A percentile compares a stretch with the other conserved stretches of the same genome.
phyloP scores from a whole-genome alignment of 768 basidiomycete species.

The Mycena belliarum region DNA sequence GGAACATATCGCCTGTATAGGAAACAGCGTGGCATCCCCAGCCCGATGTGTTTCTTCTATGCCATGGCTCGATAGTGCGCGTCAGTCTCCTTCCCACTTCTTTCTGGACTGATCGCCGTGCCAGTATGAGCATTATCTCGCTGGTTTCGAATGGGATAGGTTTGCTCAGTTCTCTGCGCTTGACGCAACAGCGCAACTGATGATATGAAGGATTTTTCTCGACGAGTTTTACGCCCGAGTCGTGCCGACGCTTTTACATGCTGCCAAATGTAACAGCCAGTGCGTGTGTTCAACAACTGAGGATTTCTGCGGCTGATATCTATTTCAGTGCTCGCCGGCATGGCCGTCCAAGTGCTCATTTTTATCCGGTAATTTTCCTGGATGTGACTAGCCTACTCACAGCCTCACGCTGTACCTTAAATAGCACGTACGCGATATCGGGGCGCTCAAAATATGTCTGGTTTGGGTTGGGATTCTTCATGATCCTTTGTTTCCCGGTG shows the following conservation, averaged over 20 bases:
- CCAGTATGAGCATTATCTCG: constrained; percentile 7
- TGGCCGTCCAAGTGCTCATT: constrained; percentile 10
- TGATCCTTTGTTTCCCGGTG: constrained; percentile 7
- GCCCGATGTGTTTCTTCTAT: constrained; percentile 14
- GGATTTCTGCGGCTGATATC: background rate
- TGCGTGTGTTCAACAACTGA: background rate
- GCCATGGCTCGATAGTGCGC: constrained; percentile 12
- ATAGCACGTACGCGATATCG: constrained; percentile 13
- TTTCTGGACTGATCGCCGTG: background rate
- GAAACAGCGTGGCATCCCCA: constrained; percentile 1
- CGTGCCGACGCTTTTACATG: constrained; percentile 8
- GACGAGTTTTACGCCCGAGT: background rate
- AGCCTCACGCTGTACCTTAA: background rate
- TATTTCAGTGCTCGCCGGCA: constrained; percentile 9
- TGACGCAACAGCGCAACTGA: no score
- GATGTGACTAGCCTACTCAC: background rate
- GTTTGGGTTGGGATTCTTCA: constrained; percentile 3
- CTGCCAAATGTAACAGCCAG: constrained; percentile 13
- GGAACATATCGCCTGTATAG: background rate
- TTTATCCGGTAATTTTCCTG: constrained; percentile 7
- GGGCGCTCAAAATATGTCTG: constrained; percentile 1
- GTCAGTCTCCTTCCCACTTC: background rate
- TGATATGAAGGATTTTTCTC: background rate
- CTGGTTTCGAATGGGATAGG: constrained; percentile 7
- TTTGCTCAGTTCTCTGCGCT: background rate